phyloP scores from a whole-genome alignment of 257 asterid genomes.

The Fraxinus excelsior region DNA sequence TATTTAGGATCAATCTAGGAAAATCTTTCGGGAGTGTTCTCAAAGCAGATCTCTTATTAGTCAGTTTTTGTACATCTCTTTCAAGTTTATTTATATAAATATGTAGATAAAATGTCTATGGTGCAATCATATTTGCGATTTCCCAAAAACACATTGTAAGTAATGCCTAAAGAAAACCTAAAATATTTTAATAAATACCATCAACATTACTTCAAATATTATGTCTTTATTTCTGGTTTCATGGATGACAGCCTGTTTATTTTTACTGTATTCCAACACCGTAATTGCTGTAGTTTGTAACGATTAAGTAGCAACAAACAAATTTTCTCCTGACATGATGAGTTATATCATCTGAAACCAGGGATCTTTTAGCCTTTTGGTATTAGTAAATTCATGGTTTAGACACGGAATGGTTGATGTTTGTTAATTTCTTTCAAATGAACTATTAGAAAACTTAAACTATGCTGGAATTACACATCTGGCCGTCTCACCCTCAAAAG shows the following conservation, averaged over 20 bases:
- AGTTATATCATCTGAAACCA: background rate
- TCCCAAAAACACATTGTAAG: background rate
- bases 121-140: conserved; percentile 1
- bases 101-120: background rate
- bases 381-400: background rate
- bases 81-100: background rate
- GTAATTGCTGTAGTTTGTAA: background rate
- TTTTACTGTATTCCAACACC: background rate
- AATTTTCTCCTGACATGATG: background rate
- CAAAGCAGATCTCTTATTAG: background rate
- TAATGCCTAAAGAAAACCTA: background rate
- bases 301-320: background rate
- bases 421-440: background rate
- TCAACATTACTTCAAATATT: background rate
- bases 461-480: background rate
- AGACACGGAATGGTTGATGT: background rate
- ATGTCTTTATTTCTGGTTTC: background rate
- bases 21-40: conserved; percentile 1
- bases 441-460: background rate
- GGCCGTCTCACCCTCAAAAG: background rate
- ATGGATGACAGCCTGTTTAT: background rate
- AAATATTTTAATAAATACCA: background rate
- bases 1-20: background rate
- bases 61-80: background rate
- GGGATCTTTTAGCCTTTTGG: background rate